phyloP scores from a whole-genome alignment of 257 asterid genomes.

The Lavandula angustifolia region DNA sequence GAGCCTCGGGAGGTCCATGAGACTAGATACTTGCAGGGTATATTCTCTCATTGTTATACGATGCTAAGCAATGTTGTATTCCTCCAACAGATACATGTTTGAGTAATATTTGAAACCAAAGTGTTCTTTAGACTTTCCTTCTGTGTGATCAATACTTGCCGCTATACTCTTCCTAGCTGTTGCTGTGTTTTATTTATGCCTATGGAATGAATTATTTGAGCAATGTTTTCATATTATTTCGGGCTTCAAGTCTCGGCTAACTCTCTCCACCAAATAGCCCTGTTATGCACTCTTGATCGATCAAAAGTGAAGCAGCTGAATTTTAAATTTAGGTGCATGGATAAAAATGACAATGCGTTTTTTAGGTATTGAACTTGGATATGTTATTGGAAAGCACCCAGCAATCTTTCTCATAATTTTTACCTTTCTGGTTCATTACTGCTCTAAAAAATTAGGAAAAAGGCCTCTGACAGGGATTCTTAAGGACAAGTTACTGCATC shows the following conservation, averaged over 20 bases:
- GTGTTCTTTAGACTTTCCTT: background rate
- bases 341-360: background rate
- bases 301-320: background rate
- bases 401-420: background rate
- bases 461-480: background rate
- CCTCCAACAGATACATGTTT: slow-evolving; percentile 7
- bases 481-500: background rate
- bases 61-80: background rate
- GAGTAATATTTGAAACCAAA: slow-evolving; percentile 4
- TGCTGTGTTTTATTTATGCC: background rate
- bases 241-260: background rate
- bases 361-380: background rate
- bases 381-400: background rate
- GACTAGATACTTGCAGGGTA: background rate
- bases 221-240: background rate
- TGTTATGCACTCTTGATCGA: slow-evolving; percentile 2
- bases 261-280: background rate
- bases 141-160: background rate
- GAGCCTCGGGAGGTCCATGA: background rate
- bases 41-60: slow-evolving; percentile 9
- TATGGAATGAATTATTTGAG: background rate
- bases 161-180: background rate
- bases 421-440: background rate
- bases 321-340: background rate
- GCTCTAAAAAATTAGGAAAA: background rate